Evolutionary conservation across 441 rosid genomes (phyloP).

Genomic region (Geranium incanum): DNA sequence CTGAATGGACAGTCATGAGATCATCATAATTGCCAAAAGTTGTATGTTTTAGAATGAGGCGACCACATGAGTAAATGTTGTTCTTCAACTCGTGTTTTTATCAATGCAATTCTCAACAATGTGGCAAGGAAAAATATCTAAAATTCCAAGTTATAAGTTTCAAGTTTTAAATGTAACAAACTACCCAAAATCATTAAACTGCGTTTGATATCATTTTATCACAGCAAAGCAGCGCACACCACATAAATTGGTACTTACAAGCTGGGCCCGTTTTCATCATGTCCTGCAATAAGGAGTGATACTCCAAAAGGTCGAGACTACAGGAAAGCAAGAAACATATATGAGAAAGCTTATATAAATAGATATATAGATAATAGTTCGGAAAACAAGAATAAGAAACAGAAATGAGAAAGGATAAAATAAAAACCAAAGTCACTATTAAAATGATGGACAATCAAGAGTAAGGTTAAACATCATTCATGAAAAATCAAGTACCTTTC

Average conservation of each 20-base stretch:
- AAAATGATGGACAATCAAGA: background rate
- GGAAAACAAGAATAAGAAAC: background rate
- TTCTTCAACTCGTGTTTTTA: background rate
- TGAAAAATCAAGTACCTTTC: background rate
- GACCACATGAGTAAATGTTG: background rate
- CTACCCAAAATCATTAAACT: background rate
- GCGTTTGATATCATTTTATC: background rate
- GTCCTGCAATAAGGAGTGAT: constrained; percentile 97
- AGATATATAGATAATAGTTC: background rate
- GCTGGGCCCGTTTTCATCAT: constrained; percentile 95
- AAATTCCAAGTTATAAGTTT: background rate
- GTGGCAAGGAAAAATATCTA: background rate
- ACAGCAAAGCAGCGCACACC: background rate
- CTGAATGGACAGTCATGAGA: no score
- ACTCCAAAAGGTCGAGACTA: constrained; percentile 99
- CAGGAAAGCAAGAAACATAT: constrained; percentile 19
- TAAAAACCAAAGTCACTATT: background rate
- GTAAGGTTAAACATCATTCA: background rate
- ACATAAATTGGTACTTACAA: constrained; percentile 43
- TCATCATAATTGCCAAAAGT: no score
- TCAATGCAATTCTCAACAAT: background rate
- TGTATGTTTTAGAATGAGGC: no score
- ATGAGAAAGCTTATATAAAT: constrained; percentile 14
- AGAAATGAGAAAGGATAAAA: background rate
- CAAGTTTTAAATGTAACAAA: background rate